Evolutionary conservation across 2,329 filamentous ascomycete species (phyloP), one percentile per base, ranked within the genome.

Genomic region (Coniella vitis): DNA sequence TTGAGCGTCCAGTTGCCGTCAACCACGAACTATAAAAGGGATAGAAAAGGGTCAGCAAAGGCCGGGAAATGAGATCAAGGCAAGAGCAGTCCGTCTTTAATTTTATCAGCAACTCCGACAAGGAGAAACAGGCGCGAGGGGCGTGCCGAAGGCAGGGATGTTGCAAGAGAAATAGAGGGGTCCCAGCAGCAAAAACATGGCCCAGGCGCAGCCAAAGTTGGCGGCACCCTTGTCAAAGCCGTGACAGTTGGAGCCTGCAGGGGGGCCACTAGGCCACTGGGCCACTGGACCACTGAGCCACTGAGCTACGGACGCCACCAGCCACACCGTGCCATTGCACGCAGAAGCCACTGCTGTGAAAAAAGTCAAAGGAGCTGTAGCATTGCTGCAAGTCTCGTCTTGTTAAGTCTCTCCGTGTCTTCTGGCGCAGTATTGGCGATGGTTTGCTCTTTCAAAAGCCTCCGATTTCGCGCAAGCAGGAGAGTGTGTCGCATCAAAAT

Each of bases 1-100:
- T 96, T 90, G 65, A 83, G 86, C 44, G 82, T 83, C 93, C 93
- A 98, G 59, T 79, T 80, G 58, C 87, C 88, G 77, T 98, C 89
- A 57, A 96, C 91, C 60, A 98, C 87, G 67, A 95, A 98, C 91
- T 96, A n/a, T n/a, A 65, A 59, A 52, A 48, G 40, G 45, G 35
- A 14, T 47, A 20, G 52, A 37, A 57, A 64, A 29, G 57, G 62
- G 59, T 49, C 49, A 48, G 35, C 36, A 16, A 38, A 21, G 31
- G 22, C 7, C 16, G n/a, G n/a, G 4, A 35, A 20, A 31, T 45
- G 19, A 19, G n/a, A 29, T 10, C 14, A 37, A 13, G 19, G 32
- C 17, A 37, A 34, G 32, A 12, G 17, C 20, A 38, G 42, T 32
- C 25, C 25, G 25, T 29, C 25, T 29, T 29, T 29, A 29, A 25